Evolutionary conservation across 2,329 filamentous ascomycete genomes (phyloP).

Genomic region (Alternaria triticimaculans): DNA sequence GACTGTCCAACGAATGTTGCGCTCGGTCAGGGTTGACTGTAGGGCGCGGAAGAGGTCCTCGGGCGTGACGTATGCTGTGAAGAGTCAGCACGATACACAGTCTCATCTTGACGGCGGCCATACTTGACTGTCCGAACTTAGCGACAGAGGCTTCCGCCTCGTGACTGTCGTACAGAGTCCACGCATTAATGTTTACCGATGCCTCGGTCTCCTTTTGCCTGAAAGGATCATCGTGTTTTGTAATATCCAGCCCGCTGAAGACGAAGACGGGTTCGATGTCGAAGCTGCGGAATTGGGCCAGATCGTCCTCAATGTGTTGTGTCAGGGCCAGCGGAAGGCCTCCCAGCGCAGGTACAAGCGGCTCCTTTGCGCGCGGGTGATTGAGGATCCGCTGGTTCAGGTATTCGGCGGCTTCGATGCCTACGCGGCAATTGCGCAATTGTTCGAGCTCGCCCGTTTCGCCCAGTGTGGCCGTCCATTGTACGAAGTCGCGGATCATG

Average conservation of each 20-base stretch:
- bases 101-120: not conserved
- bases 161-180: constrained; percentile 83
- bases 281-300: constrained; percentile 73
- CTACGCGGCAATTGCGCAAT: constrained; percentile 76
- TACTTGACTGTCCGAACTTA: constrained; percentile 86
- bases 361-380: constrained; percentile 69
- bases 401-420: constrained; percentile 89
- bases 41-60: constrained; percentile 79
- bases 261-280: constrained; percentile 84
- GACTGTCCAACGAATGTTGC: constrained; percentile 76
- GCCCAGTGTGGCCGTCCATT: constrained; percentile 62
- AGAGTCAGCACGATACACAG: constrained; percentile 15
- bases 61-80: constrained; percentile 66
- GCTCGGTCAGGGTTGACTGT: constrained; percentile 73
- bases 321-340: constrained; percentile 83
- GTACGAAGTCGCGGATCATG: constrained; percentile 60
- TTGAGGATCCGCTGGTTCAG: constrained; percentile 73
- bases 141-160: constrained; percentile 80
- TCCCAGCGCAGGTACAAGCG: constrained; percentile 86
- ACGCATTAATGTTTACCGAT: constrained; percentile 77
- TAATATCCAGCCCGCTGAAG: constrained; percentile 85
- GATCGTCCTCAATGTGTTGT: constrained; percentile 75
- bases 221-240: constrained; percentile 69
- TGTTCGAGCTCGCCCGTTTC: constrained; percentile 69
- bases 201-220: constrained; percentile 67